phyloP scores from a whole-genome alignment of 495 filamentous ascomycete genomes.

The Diplogelasinospora grovesii region DNA sequence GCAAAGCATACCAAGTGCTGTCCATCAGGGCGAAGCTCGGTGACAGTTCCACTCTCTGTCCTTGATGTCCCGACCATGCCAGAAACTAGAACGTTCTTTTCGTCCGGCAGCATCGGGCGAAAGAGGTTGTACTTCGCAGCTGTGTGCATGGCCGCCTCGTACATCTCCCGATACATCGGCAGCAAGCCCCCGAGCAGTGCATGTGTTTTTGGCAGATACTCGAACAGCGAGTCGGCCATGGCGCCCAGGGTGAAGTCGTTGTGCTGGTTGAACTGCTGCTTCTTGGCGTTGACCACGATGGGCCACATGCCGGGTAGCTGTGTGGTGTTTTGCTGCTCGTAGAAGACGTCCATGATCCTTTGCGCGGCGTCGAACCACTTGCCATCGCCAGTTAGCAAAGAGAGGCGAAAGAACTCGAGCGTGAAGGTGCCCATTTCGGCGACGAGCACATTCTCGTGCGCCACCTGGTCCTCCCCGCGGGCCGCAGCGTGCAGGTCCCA shows the following conservation, averaged over 20 bases:
- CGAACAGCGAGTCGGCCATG: constrained; percentile 74
- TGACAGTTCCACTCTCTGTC: constrained; percentile 58
- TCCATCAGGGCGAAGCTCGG: constrained; percentile 31
- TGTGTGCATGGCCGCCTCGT: constrained; percentile 58
- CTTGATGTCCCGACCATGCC: constrained; percentile 54
- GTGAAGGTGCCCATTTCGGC: constrained; percentile 70
- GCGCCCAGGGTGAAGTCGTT: constrained; percentile 61
- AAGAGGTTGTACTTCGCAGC: constrained; percentile 63
- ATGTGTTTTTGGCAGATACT: constrained; percentile 72
- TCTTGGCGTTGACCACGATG: constrained; percentile 29
- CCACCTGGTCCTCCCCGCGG: constrained; percentile 24
- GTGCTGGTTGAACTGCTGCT: constrained; percentile 22
- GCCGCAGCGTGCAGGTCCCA: constrained; percentile 44
- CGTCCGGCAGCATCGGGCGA: constrained; percentile 50
- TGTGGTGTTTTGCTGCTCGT: constrained; percentile 57
- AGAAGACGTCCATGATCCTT: constrained; percentile 67
- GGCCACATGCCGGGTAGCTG: constrained; percentile 59
- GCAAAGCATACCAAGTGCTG: constrained; percentile 58
- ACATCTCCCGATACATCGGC: constrained; percentile 70
- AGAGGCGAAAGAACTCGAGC: constrained; percentile 79
- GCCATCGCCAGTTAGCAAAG: constrained; percentile 69
- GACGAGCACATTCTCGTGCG: constrained; percentile 28
- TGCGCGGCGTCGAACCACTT: constrained; percentile 86
- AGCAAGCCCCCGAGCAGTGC: constrained; percentile 65
- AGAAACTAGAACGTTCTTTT: constrained; percentile 38